Percentiles rank a stretch among this genome's conserved stretches.
Conservation (phyloP, 2,329 filamentous ascomycete species). For the Fusarium sambucinum region DNA sequence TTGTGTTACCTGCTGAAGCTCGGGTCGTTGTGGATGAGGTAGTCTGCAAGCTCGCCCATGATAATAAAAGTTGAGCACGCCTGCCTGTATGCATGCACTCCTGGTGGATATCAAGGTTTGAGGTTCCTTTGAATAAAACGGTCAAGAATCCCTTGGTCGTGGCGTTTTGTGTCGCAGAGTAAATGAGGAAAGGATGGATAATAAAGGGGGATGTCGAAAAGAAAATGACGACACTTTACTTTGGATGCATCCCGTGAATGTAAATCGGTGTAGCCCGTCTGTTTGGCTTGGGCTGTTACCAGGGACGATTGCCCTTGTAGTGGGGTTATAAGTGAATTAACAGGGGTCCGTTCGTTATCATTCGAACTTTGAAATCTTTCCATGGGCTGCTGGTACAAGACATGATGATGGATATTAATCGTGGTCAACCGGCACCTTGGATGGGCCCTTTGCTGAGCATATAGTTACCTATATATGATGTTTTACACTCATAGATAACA, state of each 20-base stretch:
- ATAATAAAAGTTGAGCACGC: constrained; percentile 33
- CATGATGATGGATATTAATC: background rate
- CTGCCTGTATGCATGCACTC: background rate
- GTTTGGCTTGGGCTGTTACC: constrained; percentile 8
- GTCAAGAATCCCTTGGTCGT: background rate
- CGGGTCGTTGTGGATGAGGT: constrained; percentile 69
- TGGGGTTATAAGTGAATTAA: background rate
- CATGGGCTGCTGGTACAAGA: background rate
- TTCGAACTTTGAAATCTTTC: background rate
- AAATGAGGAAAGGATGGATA: background rate
- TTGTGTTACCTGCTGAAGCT: constrained; percentile 68
- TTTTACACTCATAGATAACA: background rate
- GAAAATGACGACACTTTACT: constrained; percentile 34
- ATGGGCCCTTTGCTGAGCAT: background rate
- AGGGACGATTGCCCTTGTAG: constrained; percentile 21
- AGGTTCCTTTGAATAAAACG: background rate
- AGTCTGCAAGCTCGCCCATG: constrained; percentile 78
- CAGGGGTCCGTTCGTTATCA: background rate
- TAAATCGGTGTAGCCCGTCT: constrained; percentile 1
- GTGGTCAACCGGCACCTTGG: background rate
- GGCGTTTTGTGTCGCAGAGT: background rate
- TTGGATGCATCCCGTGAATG: constrained; percentile 15
- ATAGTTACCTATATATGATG: background rate
- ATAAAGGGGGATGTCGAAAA: constrained; percentile 6
- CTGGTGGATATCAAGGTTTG: background rate